Evolutionary conservation across 1,139 yeast species (phyloP), one percentile per base, ranked within the genome.

Genomic region (Suhomyces panamericanus): DNA sequence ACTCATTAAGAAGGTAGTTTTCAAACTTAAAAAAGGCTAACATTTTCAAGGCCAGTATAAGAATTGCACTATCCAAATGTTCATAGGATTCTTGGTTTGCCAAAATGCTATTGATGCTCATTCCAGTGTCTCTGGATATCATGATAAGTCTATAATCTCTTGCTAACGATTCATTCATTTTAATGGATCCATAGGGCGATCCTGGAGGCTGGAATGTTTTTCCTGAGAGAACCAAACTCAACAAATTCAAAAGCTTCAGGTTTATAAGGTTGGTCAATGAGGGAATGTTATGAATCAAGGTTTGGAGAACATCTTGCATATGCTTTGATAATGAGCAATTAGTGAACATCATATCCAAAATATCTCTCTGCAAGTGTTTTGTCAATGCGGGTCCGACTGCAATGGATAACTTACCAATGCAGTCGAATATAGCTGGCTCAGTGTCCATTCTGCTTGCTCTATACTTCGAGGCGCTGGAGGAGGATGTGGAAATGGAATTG

Each of bases 301-400:
- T 80, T 47, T 79, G 78, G 31, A 91, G 63, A 11, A 95, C 88
- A 47, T 82, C 81, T 58, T 88, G 83, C 81, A 91, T 81, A 51
- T 87, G 84, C 49, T 80, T 85, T 16, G 93, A 86, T 41, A 93
- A 74, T 0, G 96, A 88, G 52, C 96, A 89, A 44, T 86, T 73
- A 39, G 73, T 79, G 56, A 93, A 77, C 68, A 91, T 78, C 71
- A 87, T 75, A 53, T 86, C 95, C 47, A 93, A 69, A 20, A 91
- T 78, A 56, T 89, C 96, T 51, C 85, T 77, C 52, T 90, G 93
- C 49, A 93, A 70, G 59, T 89, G 93, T 59, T 91, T 91, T 0
- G 97, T 87, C 43, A 93, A 72, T 1, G 96, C 96, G n/a, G 96
- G 96, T 0, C 97, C 98, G 11, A 91, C 90, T 0, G 98, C 95